A percentile compares a stretch with the other conserved stretches of the same genome.
phyloP scores from a whole-genome alignment of 2,329 filamentous ascomycete genomes.

The Pseudogymnoascus sp. region DNA sequence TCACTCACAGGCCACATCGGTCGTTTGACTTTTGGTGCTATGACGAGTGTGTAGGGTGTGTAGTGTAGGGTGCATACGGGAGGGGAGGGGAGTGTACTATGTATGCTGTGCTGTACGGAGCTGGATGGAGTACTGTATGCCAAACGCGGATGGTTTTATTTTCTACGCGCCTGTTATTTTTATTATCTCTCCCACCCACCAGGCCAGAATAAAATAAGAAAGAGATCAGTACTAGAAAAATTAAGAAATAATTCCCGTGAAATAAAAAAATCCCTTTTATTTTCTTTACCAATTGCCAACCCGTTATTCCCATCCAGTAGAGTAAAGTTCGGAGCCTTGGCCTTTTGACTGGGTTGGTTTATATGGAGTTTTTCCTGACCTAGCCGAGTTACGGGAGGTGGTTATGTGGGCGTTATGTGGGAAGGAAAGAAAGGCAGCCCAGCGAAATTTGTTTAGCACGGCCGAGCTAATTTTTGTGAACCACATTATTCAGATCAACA shows the following conservation, averaged over 20 bases:
- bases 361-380: neutral
- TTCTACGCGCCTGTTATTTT: neutral
- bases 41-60: neutral
- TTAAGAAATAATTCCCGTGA: no score
- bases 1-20: neutral
- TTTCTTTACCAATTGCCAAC: no score
- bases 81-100: neutral
- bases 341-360: neutral
- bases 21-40: neutral
- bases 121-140: neutral
- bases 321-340: no score
- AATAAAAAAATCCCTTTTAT: no score
- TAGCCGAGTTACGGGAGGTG: neutral
- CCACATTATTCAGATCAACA: conserved; percentile 1
- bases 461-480: neutral
- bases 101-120: no score
- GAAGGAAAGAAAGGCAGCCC: neutral
- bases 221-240: no score
- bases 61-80: neutral
- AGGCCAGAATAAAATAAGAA: neutral
- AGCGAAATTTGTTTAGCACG: neutral
- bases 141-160: neutral
- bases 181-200: no score
- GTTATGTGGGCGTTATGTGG: neutral
- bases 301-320: no score